Percentiles rank a stretch among this genome's conserved stretches.
Evolutionary conservation across 352 stramenopile genomes (phyloP).

Genomic region (Phytophthora citrophthora): DNA sequence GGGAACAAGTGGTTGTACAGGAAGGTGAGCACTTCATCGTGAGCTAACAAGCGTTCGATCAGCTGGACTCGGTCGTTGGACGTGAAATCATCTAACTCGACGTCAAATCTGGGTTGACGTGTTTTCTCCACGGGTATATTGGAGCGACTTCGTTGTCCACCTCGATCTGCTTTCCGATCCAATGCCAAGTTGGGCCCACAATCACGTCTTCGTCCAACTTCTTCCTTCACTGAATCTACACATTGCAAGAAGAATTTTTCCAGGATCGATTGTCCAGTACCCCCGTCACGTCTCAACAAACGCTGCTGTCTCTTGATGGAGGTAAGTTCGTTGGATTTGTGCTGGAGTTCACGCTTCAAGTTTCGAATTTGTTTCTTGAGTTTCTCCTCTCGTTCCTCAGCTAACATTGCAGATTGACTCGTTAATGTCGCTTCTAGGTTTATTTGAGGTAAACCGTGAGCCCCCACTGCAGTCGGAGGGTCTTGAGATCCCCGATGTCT

Average conservation of each 20-base stretch:
- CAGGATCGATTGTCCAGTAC: slow-evolving; percentile 51
- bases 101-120: slow-evolving; percentile 26
- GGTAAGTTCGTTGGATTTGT: slow-evolving; percentile 63
- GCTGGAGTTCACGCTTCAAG: slow-evolving; percentile 73
- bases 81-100: slow-evolving; percentile 78
- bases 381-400: slow-evolving; percentile 74
- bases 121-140: slow-evolving; percentile 11
- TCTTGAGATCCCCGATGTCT: slow-evolving; percentile 31
- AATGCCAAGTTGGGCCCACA: slow-evolving; percentile 7
- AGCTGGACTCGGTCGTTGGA: slow-evolving; percentile 68
- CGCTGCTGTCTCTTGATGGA: slow-evolving; percentile 49
- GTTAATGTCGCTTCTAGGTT: slow-evolving; percentile 34
- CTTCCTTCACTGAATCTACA: slow-evolving; percentile 84
- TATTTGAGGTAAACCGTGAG: slow-evolving; percentile 40
- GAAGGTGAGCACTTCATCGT: slow-evolving; percentile 81
- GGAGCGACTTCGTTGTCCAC: slow-evolving; percentile 10
- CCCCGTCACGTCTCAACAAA: slow-evolving; percentile 32
- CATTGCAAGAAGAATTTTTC: slow-evolving; percentile 85
- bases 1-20: slow-evolving; percentile 84
- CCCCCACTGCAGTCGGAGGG: background rate
- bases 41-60: slow-evolving; percentile 76
- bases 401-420: slow-evolving; percentile 19
- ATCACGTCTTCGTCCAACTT: slow-evolving; percentile 56
- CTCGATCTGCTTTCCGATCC: slow-evolving; percentile 22
- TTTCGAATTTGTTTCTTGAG: slow-evolving; percentile 68